phyloP scores from a whole-genome alignment of 2,329 filamentous ascomycete species.

The Lecanicillium sp. region DNA sequence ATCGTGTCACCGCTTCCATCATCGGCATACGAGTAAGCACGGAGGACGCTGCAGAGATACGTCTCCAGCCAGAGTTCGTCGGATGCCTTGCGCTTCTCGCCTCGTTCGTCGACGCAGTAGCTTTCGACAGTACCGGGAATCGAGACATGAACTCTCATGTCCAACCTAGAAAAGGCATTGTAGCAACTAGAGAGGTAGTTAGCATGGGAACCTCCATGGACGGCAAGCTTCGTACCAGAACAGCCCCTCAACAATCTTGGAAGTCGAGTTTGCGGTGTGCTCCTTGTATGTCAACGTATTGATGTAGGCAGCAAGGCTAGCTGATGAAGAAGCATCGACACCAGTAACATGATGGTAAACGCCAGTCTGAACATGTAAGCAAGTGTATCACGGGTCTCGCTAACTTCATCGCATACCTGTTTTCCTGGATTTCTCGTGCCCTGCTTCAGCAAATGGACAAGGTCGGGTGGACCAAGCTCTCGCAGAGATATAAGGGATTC shows the following conservation, averaged over 20 bases:
- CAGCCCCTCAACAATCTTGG: conserved; percentile 87
- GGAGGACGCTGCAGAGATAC: conserved; percentile 87
- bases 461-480: conserved; percentile 89
- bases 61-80: conserved; percentile 97
- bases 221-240: conserved; percentile 65
- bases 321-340: conserved; percentile 93
- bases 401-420: conserved; percentile 31
- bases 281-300: conserved; percentile 93
- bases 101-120: conserved; percentile 94
- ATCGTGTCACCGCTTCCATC: conserved; percentile 91
- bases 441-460: conserved; percentile 88
- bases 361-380: conserved; percentile 52
- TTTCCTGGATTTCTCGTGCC: conserved; percentile 47
- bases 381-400: not conserved
- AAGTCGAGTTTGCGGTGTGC: conserved; percentile 57
- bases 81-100: conserved; percentile 86
- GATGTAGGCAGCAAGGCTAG: conserved; percentile 94
- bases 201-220: conserved; percentile 19
- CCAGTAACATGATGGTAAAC: conserved; percentile 98
- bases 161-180: conserved; percentile 95
- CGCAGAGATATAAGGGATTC: conserved; percentile 78
- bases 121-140: conserved; percentile 95
- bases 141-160: conserved; percentile 97
- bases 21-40: conserved; percentile 94
- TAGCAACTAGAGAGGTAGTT: conserved; percentile 56